These are phyloP conservation scores for Chlorella sp. DNA, from an alignment of 139 green algal species.

Conservation along the genomic window DNA sequence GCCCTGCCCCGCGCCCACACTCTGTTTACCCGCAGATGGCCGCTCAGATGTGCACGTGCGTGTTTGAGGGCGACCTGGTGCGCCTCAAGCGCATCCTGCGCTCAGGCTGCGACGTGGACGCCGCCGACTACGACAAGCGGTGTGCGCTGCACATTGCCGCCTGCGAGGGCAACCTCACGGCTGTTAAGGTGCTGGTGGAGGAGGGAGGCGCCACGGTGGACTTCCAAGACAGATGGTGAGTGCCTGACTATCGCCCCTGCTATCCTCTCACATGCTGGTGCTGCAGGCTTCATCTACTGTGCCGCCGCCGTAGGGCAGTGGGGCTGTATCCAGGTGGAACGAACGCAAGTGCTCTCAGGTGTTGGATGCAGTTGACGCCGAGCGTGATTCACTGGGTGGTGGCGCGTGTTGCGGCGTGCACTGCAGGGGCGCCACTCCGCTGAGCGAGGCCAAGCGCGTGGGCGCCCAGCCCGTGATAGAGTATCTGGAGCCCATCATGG, in stretches of 20 bases:
- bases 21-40: no score
- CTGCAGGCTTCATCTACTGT: no score
- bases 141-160: slow-evolving; percentile 58
- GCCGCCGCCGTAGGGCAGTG: background rate
- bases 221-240: slow-evolving; percentile 2
- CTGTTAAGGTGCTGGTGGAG: slow-evolving; percentile 31
- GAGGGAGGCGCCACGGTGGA: slow-evolving; percentile 22
- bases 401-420: background rate
- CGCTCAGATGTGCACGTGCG: background rate
- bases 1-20: no score
- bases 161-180: slow-evolving; percentile 44
- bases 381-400: no score
- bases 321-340: no score
- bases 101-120: slow-evolving; percentile 32
- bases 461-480: background rate
- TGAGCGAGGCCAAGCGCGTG: background rate
- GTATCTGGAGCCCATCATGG: background rate
- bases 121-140: slow-evolving; percentile 56
- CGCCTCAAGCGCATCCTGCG: slow-evolving; percentile 41
- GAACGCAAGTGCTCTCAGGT: no score
- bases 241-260: no score
- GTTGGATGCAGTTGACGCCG: no score
- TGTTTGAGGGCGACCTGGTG: slow-evolving; percentile 22
- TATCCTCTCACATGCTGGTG: background rate
- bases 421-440: background rate